Evolutionary conservation across 2,329 filamentous ascomycete species (phyloP), one percentile per base, ranked within the genome.

Genomic region (Plenodomus tracheiphilus): DNA sequence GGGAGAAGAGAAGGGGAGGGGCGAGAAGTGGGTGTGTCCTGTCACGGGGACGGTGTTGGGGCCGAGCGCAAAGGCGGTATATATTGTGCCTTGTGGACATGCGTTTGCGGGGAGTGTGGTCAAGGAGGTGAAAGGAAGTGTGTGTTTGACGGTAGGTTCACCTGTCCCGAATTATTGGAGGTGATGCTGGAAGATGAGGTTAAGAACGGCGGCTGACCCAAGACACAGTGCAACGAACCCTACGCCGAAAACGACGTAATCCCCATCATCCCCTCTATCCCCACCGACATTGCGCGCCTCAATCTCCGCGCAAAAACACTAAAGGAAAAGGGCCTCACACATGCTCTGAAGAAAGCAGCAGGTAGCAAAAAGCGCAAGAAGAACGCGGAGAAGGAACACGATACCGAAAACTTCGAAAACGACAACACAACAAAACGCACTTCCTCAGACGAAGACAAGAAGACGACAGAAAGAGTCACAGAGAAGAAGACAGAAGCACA

Each of bases 1-100:
- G 59, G 62, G 39, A 61, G 62, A 39, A 71, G 74, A 34, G 75
- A 80, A 77, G 58, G 66, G 66, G 40, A 75, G 71, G 51, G 72
- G 69, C 9, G 83, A 86, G 62, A 81, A 79, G 48, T 92, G 87
- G 82, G 82, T 90, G 21, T 99, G 94, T 66, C 92, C 93, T 0
- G 83, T 97, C 46, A 96, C 92, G 1, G 84, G 88, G 63, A 96
- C 95, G 69, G 86, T 88, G 69, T 75, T 99, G 19, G 94, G 94
- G 0, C 85, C 91, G 0, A 80, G 80, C 4, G 85, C 87, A 15
- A 93, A 87, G 72, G 81, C 91, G 0, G 90, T 96, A 1, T 99
- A 97, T 64, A 65, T 99, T 2, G 89, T 97, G 4, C 94, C 94
- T 0, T 99, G 94, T 65, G 95, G 94, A 0, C 95, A 99, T 77